phyloP scores from a whole-genome alignment of 495 filamentous ascomycete species.

The Letharia columbiana region DNA sequence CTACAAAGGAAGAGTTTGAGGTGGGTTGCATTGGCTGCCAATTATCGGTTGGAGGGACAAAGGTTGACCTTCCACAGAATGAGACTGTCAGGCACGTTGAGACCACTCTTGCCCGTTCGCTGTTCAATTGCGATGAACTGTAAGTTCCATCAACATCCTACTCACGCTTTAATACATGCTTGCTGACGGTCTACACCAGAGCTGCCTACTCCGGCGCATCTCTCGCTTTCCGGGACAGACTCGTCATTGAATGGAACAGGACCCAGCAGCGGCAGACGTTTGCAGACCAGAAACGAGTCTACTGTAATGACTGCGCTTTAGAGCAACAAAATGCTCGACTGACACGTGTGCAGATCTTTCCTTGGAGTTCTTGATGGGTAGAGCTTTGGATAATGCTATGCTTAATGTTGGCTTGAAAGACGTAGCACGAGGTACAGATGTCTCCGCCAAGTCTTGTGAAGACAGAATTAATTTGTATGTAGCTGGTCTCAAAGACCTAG shows the following conservation, averaged over 20 bases:
- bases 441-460: not conserved
- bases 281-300: slow-evolving; percentile 81
- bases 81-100: slow-evolving; percentile 91
- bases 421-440: slow-evolving; percentile 56
- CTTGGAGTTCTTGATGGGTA: slow-evolving; percentile 94
- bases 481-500: slow-evolving; percentile 80
- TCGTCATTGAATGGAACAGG: slow-evolving; percentile 94
- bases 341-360: slow-evolving; percentile 54
- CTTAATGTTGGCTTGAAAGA: slow-evolving; percentile 87
- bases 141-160: slow-evolving; percentile 23
- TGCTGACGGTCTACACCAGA: slow-evolving; percentile 29
- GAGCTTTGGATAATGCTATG: slow-evolving; percentile 96
- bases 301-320: slow-evolving; percentile 46
- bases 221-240: slow-evolving; percentile 82
- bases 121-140: slow-evolving; percentile 96
- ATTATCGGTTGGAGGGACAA: not conserved
- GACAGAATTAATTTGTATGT: slow-evolving; percentile 4
- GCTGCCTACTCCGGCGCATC: slow-evolving; percentile 87
- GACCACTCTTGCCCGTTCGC: slow-evolving; percentile 87
- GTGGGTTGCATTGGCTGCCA: slow-evolving; percentile 30
- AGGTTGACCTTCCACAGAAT: slow-evolving; percentile 37
- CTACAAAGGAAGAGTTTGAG: slow-evolving; percentile 64
- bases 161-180: not conserved
- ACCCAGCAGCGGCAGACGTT: slow-evolving; percentile 95
- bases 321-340: slow-evolving; percentile 8